These are phyloP conservation scores for Salix arbutifolia DNA, from an alignment of 345 rosid genomes.

Conservation along the genomic window DNA sequence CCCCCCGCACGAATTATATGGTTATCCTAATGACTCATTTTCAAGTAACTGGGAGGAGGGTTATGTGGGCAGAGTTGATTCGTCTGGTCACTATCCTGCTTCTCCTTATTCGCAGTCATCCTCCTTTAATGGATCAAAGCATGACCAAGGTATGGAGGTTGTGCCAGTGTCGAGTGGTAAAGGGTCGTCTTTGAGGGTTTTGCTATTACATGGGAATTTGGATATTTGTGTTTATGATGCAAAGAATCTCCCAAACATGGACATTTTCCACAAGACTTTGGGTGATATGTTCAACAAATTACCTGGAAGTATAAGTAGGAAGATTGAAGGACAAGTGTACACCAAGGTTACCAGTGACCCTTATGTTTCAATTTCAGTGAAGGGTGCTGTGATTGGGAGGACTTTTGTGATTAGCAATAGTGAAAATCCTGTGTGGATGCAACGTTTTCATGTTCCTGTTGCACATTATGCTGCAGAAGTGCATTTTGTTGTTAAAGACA, in stretches of 20 bases:
- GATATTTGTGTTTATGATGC: conserved; percentile 74
- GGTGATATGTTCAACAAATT: conserved; percentile 60
- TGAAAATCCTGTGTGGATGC: conserved; percentile 85
- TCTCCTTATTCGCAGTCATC: conserved; percentile 21
- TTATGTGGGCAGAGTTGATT: conserved; percentile 40
- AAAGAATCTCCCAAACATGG: conserved; percentile 87
- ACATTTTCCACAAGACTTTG: conserved; percentile 73
- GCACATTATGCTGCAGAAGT: conserved; percentile 88
- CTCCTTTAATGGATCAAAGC: conserved; percentile 41
- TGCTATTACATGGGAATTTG: conserved; percentile 82
- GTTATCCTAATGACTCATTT: conserved; percentile 57
- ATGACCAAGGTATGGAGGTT: conserved; percentile 40
- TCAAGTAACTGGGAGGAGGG: conserved; percentile 44
- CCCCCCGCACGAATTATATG: conserved; percentile 42
- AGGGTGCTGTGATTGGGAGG: conserved; percentile 68
- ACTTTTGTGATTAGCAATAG: conserved; percentile 79
- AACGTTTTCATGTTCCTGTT: conserved; percentile 80
- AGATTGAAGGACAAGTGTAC: conserved; percentile 50
- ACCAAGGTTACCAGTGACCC: conserved; percentile 85
- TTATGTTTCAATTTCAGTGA: conserved; percentile 64
- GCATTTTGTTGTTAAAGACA: conserved; percentile 81
- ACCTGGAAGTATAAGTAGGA: conserved; percentile 37
- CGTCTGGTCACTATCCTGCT: conserved; percentile 22
- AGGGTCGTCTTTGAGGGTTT: conserved; percentile 77
- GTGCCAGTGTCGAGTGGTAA: conserved; percentile 47